Base-by-base conservation (phyloP, 192 early-diverging fungal species). In the Geranomyces variabilis region DNA sequence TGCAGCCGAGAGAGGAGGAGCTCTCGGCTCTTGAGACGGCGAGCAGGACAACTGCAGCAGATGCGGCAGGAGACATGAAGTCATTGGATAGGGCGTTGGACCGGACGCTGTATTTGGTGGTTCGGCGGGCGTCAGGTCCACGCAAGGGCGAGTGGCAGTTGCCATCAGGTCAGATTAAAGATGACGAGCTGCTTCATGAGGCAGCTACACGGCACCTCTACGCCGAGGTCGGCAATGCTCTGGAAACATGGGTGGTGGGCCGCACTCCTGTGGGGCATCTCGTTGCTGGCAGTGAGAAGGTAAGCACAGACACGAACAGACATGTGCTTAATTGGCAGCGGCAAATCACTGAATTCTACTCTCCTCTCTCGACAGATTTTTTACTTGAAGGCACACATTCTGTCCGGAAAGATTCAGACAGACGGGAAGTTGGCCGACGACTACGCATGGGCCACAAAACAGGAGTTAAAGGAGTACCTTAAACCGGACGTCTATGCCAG, bases 161-260 rank as follows among this genome's bases (percentile, higher is more conserved):
- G 61, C 92, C 92, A 29, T 86, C 89, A 68, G 88, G 89, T 24
- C 74, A 73, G 2, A 81, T 94, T 1, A 79, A 84, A 63, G 77
- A 74, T 30, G 75, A 79, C 14, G 94, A 95, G 83, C 80, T 88
- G 56, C 78, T 95, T 66, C 83, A 89, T 70, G 82, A 90, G 83
- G 92, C 91, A 51, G 92, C 94, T 41, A 79, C 81, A 63, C 87
- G 92, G 70, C 84, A 85, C 59, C 75, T 96, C 63, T 77, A 78
- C 44, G 89, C 90, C 36, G 80, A 81, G 45, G 92, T 91, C 76
- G 94, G 93, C 56, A 75, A 71, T 34, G 77, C 85, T 56, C 89
- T 94, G 89, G 90, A 92, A 69, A 81, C 88, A 19, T 96, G 93
- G 93, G 85, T 91, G 51, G 94, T 96, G 12, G 93, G 93, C n/a